Base-by-base conservation (phyloP, 352 stramenopile species). In the Phytophthora europaea region DNA sequence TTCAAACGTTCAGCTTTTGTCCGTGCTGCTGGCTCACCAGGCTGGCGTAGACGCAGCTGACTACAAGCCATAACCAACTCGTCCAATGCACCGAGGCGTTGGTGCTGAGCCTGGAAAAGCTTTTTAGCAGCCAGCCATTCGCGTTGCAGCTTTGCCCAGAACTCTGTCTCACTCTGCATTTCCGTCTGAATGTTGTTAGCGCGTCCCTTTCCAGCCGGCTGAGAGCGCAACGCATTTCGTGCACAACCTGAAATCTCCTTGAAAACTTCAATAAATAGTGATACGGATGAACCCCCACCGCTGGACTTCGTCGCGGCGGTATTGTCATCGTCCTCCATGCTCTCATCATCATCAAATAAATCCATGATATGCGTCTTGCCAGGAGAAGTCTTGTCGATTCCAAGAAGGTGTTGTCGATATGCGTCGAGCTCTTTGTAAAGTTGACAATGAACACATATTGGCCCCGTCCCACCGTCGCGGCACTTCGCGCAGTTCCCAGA, bases 41-140 rank as follows among this genome's bases (percentile, higher is more conserved):
- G 73, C 0, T 84, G 34, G 0, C 83, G 77, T 26, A 94, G 38
- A 8, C 85, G 82, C 23, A 96, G 78, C 53, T 92, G 87, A 54
- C 85, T 87, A 22, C 81, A 87, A 1, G 89, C 89, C 89, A 96
- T 96, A 26, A 83, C 82, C 45, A 96, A 65, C 34, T 96, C 89
- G 54, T 96, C 89, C 34, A 93, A 72, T 2, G 76, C 81, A 5
- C 85, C 87, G 4, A 96, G 81, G n/a, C 87, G 84, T 40, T 90
- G 79, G 34, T 94, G 86, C 31, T 94, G 88, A 16, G 75, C 75
- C 28, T 94, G 84, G 22, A 93, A 93, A 1, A 95, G 73, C 20
- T 88, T 87, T 64, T 86, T 89, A 9, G 80, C 88, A 16, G 70
- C 67, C 20, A 58, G 80, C 81, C 84, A 90, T 48, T 94, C 87